Base-by-base conservation (phyloP, 2,329 filamentous ascomycete species). In the Aspergillus unguis region DNA sequence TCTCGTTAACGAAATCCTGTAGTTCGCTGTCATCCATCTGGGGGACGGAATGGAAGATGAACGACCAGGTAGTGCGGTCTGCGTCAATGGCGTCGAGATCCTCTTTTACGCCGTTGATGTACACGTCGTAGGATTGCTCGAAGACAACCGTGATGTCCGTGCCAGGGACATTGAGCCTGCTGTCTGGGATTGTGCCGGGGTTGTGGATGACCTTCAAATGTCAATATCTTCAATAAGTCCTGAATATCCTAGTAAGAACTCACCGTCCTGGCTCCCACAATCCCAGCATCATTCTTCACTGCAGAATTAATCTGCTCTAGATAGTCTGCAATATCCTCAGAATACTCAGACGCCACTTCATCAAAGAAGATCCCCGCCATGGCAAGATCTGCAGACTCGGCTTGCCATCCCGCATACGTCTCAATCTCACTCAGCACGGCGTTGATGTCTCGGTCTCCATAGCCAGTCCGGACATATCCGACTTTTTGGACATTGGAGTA, bases 361-460 rank as follows among this genome's bases (percentile, higher is more conserved):
- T 75, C 72, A 53, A 74, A 71, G 61, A 74, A 75, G 36, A 75
- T 72, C 4, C 72, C 72, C 3, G 63, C 58, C 27, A 75, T 61
- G 6, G 59, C 54, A 25, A 73, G 66, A 35, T 62, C 58, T 2
- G 62, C 42, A 8, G 55, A 53, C 9, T 60, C 58, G 1, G 61
- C 56, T 4, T 58, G 29, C 72, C 74, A 77, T n/a, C 57, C 56
- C 1, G 70, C 65, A 55, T 75, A 77, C 6, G 52, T 63, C 25
- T 58, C 62, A 31, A 77, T 62, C 11, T 76, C 69, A 3, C 59
- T 53, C 26, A 67, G 54, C 11, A 77, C 68, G 3, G 61, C 61
- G 3, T 61, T 46, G n/a, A 68, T 53, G 43, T 65, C 57, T 17
- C 69, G 57, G 1, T 55, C 56, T 2, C 63, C 71, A 51, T 73